Evolutionary conservation across 1,139 yeast genomes (phyloP).

Genomic region (Saccharomyces hybrid): DNA sequence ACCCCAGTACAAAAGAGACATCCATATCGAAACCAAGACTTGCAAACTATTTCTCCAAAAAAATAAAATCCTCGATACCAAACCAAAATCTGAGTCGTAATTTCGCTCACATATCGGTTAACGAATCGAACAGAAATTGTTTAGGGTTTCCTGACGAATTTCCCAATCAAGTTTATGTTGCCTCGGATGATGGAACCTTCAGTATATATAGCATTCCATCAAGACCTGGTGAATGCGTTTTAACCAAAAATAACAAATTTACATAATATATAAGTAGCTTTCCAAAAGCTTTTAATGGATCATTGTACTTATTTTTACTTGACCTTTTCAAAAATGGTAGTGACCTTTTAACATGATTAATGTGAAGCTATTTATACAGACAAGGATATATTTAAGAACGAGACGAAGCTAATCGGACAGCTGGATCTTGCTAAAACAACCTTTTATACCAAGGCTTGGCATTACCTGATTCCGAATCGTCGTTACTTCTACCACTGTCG

Average conservation of each 20-base stretch:
- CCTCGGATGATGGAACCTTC: constrained; percentile 27
- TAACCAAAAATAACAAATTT: constrained; percentile 25
- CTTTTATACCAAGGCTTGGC: constrained; percentile 15
- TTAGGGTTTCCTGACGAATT: constrained; percentile 31
- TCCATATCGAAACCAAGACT: constrained; percentile 4
- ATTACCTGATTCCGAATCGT: background rate
- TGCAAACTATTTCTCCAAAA: constrained; percentile 22
- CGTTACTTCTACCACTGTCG: constrained; percentile 4
- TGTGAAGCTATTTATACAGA: background rate
- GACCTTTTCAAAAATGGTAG: background rate
- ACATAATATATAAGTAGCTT: constrained; percentile 3
- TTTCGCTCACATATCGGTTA: constrained; percentile 26
- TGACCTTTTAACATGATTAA: background rate
- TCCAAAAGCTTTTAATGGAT: background rate
- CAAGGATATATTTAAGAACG: background rate
- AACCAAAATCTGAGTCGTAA: constrained; percentile 28
- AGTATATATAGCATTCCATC: constrained; percentile 26
- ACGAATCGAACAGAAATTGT: constrained; percentile 15
- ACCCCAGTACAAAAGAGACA: background rate
- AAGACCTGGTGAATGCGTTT: constrained; percentile 24
- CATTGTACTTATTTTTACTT: background rate
- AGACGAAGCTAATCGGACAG: background rate
- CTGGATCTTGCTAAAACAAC: constrained; percentile 9
- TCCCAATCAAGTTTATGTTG: constrained; percentile 24
- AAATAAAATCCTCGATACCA: constrained; percentile 26